Percentiles rank a stretch among this genome's conserved stretches.
phyloP scores from a whole-genome alignment of 192 early-diverging fungal species.

The Umbelopsis vinacea region DNA sequence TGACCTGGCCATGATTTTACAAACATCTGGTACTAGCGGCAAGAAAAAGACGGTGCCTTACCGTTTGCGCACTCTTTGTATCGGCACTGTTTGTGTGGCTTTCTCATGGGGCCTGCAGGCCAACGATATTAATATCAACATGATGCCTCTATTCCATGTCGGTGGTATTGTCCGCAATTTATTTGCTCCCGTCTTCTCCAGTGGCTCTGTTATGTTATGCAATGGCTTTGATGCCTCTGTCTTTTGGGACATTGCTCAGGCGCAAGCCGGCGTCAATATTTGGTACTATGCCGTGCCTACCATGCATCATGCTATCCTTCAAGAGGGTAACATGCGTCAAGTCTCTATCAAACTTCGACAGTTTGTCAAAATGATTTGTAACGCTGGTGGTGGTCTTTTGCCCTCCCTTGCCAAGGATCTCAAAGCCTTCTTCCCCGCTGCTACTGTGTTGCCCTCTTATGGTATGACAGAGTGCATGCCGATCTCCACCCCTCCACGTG shows the following conservation, averaged over 20 bases:
- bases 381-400: slow-evolving; percentile 49
- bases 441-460: slow-evolving; percentile 46
- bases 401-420: slow-evolving; percentile 40
- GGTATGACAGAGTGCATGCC: slow-evolving; percentile 62
- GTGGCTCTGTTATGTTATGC: slow-evolving; percentile 64
- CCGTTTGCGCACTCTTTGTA: slow-evolving; percentile 67
- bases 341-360: slow-evolving; percentile 16
- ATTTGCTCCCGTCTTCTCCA: slow-evolving; percentile 62
- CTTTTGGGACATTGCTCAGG: slow-evolving; percentile 69
- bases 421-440: slow-evolving; percentile 32
- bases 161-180: slow-evolving; percentile 72
- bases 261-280: slow-evolving; percentile 40
- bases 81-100: slow-evolving; percentile 64
- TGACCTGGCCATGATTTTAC: slow-evolving; percentile 67
- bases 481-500: slow-evolving; percentile 48
- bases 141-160: slow-evolving; percentile 80
- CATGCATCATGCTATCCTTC: slow-evolving; percentile 77
- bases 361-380: slow-evolving; percentile 47
- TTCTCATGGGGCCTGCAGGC: slow-evolving; percentile 57
- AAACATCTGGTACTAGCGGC: slow-evolving; percentile 75
- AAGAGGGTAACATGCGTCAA: slow-evolving; percentile 24
- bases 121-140: slow-evolving; percentile 62
- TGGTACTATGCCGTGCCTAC: slow-evolving; percentile 74
- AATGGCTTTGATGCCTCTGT: slow-evolving; percentile 61
- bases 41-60: slow-evolving; percentile 71